A percentile compares a stretch with the other conserved stretches of the same genome.
Evolutionary conservation across 768 basidiomycete genomes (phyloP).

Genomic region (Russula griseocarnosa): DNA sequence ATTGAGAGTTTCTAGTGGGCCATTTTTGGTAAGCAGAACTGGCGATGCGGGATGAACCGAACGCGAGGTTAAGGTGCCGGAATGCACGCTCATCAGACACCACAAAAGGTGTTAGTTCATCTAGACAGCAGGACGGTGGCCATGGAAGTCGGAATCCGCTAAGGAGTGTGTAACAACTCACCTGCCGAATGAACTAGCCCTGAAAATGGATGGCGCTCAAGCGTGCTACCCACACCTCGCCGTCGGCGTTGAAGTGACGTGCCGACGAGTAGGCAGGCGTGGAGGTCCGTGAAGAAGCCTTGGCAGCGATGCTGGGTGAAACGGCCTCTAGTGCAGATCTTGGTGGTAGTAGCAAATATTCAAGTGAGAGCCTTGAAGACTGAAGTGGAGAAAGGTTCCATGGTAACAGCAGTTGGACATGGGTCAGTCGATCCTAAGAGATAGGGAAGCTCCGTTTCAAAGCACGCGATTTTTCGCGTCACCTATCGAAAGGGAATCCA

Average conservation of each 20-base stretch:
- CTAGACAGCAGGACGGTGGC: constrained; percentile 67
- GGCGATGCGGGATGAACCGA: constrained; percentile 70
- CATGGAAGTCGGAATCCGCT: no score
- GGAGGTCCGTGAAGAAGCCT: constrained; percentile 77
- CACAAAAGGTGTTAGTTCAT: constrained; percentile 84
- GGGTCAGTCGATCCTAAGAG: constrained; percentile 6
- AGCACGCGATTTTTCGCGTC: no score
- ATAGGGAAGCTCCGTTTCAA: no score
- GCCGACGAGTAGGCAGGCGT: constrained; percentile 74
- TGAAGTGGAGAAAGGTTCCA: constrained; percentile 5
- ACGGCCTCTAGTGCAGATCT: constrained; percentile 82
- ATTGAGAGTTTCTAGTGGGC: constrained; percentile 68
- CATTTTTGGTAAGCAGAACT: constrained; percentile 73
- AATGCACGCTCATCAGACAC: constrained; percentile 82
- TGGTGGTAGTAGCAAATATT: constrained; percentile 88
- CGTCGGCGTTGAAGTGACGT: constrained; percentile 68
- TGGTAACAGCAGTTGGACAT: constrained; percentile 4
- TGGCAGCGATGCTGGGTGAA: constrained; percentile 69
- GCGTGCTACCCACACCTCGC: constrained; percentile 79
- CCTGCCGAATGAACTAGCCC: constrained; percentile 68
- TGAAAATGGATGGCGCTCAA: constrained; percentile 90
- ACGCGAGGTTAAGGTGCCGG: constrained; percentile 75
- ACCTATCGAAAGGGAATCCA: no score
- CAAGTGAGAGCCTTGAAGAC: constrained; percentile 36
- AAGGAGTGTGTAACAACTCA: no score